These are phyloP conservation scores for Dryas drummondii DNA, from an alignment of 306 rosid genomes.

Conservation along the genomic window DNA sequence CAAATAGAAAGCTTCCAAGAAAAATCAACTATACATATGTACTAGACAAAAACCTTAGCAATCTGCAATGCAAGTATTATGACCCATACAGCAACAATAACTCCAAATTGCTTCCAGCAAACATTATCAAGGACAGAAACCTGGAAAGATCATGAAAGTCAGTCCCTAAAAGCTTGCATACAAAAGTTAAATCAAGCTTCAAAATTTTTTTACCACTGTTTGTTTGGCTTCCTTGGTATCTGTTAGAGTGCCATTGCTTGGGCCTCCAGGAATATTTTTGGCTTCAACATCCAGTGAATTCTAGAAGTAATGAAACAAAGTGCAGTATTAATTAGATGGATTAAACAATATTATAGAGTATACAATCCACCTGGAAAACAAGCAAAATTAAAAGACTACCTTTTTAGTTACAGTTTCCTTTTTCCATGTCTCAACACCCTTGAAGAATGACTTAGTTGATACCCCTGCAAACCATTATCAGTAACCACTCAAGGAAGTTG, in stretches of 20 bases:
- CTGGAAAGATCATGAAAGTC: constrained; percentile 28
- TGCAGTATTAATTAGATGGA: neutral
- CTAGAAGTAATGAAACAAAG: constrained; percentile 8
- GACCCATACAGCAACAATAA: constrained; percentile 65
- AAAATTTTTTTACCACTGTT: constrained; percentile 21
- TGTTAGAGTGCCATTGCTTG: constrained; percentile 23
- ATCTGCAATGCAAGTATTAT: constrained; percentile 63
- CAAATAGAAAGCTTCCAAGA: neutral
- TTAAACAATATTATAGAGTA: neutral
- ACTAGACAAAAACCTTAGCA: constrained; percentile 42
- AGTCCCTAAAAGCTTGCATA: constrained; percentile 10
- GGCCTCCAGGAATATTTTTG: constrained; percentile 45
- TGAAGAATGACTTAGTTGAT: constrained; percentile 65
- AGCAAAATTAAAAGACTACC: constrained; percentile 26
- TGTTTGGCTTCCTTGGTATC: constrained; percentile 24
- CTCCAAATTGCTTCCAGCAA: constrained; percentile 68
- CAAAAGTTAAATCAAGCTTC: constrained; percentile 3
- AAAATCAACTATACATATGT: neutral
- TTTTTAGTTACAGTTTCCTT: constrained; percentile 62
- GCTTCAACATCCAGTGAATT: constrained; percentile 40
- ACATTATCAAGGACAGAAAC: constrained; percentile 51
- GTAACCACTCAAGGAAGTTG: neutral
- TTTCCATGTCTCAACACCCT: constrained; percentile 72
- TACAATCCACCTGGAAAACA: constrained; percentile 30
- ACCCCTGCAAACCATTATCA: constrained; percentile 41